phyloP scores from a whole-genome alignment of 805 yeast species.

The Teunomyces tritomae region DNA sequence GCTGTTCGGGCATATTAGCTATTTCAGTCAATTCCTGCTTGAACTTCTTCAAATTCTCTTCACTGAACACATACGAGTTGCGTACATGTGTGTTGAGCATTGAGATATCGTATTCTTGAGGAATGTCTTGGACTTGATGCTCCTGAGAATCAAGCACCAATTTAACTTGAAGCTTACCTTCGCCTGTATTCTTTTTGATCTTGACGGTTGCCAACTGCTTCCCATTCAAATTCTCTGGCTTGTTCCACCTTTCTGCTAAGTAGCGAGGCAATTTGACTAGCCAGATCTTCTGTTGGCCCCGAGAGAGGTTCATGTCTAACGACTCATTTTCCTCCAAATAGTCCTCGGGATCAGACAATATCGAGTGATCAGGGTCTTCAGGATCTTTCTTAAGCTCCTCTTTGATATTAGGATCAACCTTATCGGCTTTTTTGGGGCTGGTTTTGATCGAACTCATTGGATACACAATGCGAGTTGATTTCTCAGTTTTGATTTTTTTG shows the following conservation, averaged over 20 bases:
- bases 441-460: slow-evolving; percentile 11
- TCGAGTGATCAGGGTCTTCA: slow-evolving; percentile 26
- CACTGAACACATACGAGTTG: slow-evolving; percentile 85
- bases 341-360: slow-evolving; percentile 44
- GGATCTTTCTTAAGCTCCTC: slow-evolving; percentile 5
- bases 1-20: slow-evolving; percentile 52
- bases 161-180: slow-evolving; percentile 47
- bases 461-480: slow-evolving; percentile 1
- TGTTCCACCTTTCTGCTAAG: slow-evolving; percentile 77
- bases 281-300: slow-evolving; percentile 79
- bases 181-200: slow-evolving; percentile 50
- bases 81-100: slow-evolving; percentile 76
- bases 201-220: slow-evolving; percentile 78
- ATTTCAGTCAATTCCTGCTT: slow-evolving; percentile 50
- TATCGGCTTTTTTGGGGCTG: slow-evolving; percentile 12
- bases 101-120: slow-evolving; percentile 79
- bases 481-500: neutral
- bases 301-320: slow-evolving; percentile 68
- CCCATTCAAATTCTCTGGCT: slow-evolving; percentile 59
- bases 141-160: slow-evolving; percentile 45
- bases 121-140: slow-evolving; percentile 47
- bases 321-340: slow-evolving; percentile 59
- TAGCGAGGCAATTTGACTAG: slow-evolving; percentile 86
- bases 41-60: slow-evolving; percentile 69
- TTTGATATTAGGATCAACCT: neutral